These are phyloP conservation scores for Taiozyma sp. DNA, from an alignment of 1,139 yeast genomes.

Conservation along the genomic window DNA sequence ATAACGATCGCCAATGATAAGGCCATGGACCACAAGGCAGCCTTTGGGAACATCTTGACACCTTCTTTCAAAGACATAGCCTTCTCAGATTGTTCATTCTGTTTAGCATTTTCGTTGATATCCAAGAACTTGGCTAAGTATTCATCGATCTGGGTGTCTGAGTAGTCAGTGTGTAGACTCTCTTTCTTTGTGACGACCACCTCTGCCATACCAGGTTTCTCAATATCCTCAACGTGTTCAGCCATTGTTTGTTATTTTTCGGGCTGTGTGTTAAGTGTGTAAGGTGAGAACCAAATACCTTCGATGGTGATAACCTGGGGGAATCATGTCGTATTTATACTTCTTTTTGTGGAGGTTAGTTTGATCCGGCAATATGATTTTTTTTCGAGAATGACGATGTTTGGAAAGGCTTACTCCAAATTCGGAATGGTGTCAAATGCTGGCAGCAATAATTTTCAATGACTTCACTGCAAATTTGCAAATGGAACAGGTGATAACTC, in stretches of 20 bases:
- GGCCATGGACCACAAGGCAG: slow-evolving; percentile 38
- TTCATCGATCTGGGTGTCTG: slow-evolving; percentile 30
- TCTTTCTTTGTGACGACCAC: slow-evolving; percentile 7
- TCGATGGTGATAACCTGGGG: background rate
- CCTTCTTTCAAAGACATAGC: slow-evolving; percentile 17
- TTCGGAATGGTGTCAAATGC: background rate
- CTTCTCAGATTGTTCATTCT: slow-evolving; percentile 15
- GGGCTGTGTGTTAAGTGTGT: background rate
- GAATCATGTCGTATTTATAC: background rate
- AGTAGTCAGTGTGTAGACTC: slow-evolving; percentile 1
- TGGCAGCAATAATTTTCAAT: background rate
- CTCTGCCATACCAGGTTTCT: slow-evolving; percentile 4
- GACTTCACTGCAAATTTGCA: background rate
- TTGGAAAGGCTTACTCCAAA: background rate
- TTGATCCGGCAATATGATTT: background rate
- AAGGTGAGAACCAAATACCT: background rate
- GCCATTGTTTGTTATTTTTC: background rate
- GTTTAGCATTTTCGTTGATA: slow-evolving; percentile 32
- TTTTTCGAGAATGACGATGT: background rate
- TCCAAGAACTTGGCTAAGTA: slow-evolving; percentile 39
- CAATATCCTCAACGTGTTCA: slow-evolving; percentile 12
- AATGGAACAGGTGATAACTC: background rate
- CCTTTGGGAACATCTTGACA: slow-evolving; percentile 28
- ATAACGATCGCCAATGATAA: slow-evolving; percentile 36
- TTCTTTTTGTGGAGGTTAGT: background rate